These are phyloP conservation scores for Erodium trifolium DNA, from an alignment of 441 rosid species.

Conservation along the genomic window DNA sequence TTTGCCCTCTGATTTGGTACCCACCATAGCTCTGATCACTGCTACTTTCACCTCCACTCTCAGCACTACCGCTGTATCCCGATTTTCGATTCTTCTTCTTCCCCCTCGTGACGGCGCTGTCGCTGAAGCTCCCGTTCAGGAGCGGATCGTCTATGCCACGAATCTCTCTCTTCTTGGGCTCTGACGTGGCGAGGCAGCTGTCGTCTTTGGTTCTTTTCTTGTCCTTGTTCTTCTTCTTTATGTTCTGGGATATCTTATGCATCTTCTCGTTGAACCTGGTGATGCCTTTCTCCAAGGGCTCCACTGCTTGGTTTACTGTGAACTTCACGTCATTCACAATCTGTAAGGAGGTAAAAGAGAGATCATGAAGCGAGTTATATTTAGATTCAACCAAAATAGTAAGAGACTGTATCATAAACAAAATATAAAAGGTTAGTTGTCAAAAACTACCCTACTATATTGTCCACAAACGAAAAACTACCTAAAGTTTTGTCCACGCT, in stretches of 20 bases:
- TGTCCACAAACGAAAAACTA: too few species aligned
- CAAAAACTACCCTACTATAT: too few species aligned
- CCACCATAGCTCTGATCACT: conserved; percentile 76
- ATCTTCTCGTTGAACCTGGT: conserved; percentile 81
- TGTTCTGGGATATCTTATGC: conserved; percentile 83
- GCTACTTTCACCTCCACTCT: conserved; percentile 91
- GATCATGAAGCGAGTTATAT: conserved; percentile 4
- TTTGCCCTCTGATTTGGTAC: conserved; percentile 57
- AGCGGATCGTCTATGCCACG: conserved; percentile 96
- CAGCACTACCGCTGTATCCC: conserved; percentile 63
- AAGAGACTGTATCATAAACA: too few species aligned
- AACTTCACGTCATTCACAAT: conserved; percentile 88
- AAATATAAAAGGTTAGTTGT: too few species aligned
- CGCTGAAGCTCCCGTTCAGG: conserved; percentile 82
- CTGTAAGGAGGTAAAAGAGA: conserved; percentile 31
- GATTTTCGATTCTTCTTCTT: conserved; percentile 65
- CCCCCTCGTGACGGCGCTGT: conserved; percentile 55
- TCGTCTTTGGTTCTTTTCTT: conserved; percentile 79
- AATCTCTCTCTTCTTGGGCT: conserved; percentile 54
- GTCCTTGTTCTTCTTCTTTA: conserved; percentile 68
- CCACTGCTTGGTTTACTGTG: conserved; percentile 95
- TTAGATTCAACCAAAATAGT: background rate
- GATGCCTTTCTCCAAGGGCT: conserved; percentile 91
- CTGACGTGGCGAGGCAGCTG: conserved; percentile 26
- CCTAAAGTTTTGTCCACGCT: too few species aligned